Evolutionary conservation across 2,329 filamentous ascomycete species (phyloP).

Genomic region (Cyclaneusma minus): DNA sequence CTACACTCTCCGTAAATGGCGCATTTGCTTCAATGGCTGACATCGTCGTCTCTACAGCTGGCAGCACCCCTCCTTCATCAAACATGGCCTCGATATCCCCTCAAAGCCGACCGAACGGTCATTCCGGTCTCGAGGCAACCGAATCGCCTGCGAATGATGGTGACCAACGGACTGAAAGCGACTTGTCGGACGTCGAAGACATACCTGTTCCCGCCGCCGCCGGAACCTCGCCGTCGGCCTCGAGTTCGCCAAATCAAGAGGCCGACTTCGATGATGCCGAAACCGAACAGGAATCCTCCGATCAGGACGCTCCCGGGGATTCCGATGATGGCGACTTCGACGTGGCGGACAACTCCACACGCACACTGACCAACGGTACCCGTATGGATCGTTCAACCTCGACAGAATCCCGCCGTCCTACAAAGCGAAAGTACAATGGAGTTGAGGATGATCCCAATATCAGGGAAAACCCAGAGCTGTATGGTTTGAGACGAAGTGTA

Average conservation of each 20-base stretch:
- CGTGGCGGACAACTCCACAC: conserved; percentile 44
- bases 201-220: conserved; percentile 33
- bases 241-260: conserved; percentile 23
- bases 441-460: conserved; percentile 71
- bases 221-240: conserved; percentile 25
- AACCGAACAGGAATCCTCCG: conserved; percentile 16
- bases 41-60: conserved; percentile 34
- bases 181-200: conserved; percentile 58
- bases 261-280: conserved; percentile 17
- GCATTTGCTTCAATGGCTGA: conserved; percentile 21
- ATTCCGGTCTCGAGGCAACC: conserved; percentile 38
- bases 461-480: conserved; percentile 81
- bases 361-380: conserved; percentile 25
- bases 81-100: conserved; percentile 46
- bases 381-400: conserved; percentile 48
- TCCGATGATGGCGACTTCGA: conserved; percentile 65
- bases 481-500: conserved; percentile 88
- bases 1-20: background rate
- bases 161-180: conserved; percentile 52
- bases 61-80: conserved; percentile 46
- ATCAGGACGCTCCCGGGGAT: conserved; percentile 28
- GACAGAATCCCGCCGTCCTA: conserved; percentile 48
- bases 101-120: conserved; percentile 52
- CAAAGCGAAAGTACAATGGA: conserved; percentile 60
- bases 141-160: conserved; percentile 23